Percentiles rank a stretch among this genome's conserved stretches.
phyloP scores from a whole-genome alignment of 306 rosid species.

The Acacia confusa region DNA sequence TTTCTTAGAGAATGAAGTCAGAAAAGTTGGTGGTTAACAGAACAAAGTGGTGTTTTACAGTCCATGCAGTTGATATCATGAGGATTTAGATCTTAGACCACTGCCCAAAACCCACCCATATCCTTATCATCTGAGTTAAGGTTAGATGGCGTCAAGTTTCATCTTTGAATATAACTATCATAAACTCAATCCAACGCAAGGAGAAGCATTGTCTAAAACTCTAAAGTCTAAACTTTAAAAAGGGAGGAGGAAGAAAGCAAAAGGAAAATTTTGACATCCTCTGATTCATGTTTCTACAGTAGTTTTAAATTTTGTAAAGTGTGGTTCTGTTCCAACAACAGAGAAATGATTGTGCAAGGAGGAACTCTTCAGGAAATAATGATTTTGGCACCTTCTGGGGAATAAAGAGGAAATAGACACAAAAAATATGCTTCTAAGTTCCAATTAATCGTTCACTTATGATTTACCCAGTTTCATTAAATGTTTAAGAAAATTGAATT shows the following conservation, averaged over 20 bases:
- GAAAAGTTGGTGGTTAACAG: not conserved
- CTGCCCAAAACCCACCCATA: no score
- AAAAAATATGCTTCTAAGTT: not conserved
- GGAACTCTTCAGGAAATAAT: not conserved
- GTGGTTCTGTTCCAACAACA: no score
- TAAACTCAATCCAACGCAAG: not conserved
- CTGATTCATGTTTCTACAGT: not conserved
- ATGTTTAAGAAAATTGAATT: not conserved
- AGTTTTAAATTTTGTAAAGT: no score
- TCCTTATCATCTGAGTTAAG: not conserved
- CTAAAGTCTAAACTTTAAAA: not conserved
- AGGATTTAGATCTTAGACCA: not conserved
- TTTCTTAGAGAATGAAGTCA: not conserved
- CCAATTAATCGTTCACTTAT: not conserved
- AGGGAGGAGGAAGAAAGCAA: not conserved
- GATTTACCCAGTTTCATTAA: not conserved
- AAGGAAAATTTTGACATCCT: not conserved
- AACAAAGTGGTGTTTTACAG: not conserved
- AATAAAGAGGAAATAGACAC: not conserved
- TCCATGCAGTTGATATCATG: not conserved
- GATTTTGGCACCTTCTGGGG: not conserved
- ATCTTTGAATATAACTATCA: not conserved
- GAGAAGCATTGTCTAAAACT: not conserved
- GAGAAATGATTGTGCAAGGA: no score
- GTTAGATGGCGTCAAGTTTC: not conserved